Percentiles rank a stretch among this genome's conserved stretches.
Conservation (phyloP, 2,329 filamentous ascomycete species). For the Penicillium sp. region DNA sequence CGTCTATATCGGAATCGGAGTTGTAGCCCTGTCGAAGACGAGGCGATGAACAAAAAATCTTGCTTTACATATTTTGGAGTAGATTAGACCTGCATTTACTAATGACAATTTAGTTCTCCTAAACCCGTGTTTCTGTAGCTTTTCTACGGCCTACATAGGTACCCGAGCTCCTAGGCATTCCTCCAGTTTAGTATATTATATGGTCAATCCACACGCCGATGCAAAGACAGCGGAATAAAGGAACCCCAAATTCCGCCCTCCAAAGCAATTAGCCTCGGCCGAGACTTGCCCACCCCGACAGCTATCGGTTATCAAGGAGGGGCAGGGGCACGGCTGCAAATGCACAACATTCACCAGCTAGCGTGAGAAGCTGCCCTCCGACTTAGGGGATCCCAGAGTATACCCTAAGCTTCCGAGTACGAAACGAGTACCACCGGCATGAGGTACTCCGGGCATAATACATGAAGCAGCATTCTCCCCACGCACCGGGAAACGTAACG, state of each 20-base stretch:
- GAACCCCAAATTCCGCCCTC: conserved; percentile 6
- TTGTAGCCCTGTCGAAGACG: conserved; percentile 14
- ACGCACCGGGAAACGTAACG: background rate
- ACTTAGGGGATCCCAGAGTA: background rate
- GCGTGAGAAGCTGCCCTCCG: background rate
- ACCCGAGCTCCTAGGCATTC: no score
- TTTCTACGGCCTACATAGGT: no score
- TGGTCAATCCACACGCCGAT: background rate
- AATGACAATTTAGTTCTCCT: background rate
- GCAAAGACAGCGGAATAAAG: conserved; percentile 3
- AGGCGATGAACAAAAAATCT: conserved; percentile 16
- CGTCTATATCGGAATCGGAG: conserved; percentile 18
- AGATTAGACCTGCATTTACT: conserved; percentile 11
- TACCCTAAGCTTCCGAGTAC: background rate
- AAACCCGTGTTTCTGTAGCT: background rate
- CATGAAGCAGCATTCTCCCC: background rate
- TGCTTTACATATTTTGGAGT: conserved; percentile 4
- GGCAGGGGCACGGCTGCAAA: conserved; percentile 11
- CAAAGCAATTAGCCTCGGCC: background rate
- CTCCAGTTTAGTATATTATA: background rate
- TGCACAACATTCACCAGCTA: conserved; percentile 11
- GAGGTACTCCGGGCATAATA: conserved; percentile 1
- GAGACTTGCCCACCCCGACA: background rate
- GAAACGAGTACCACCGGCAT: background rate
- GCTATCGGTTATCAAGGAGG: conserved; percentile 2